Conservation (phyloP, 495 filamentous ascomycete genomes). For the Penicillium turbatum region DNA sequence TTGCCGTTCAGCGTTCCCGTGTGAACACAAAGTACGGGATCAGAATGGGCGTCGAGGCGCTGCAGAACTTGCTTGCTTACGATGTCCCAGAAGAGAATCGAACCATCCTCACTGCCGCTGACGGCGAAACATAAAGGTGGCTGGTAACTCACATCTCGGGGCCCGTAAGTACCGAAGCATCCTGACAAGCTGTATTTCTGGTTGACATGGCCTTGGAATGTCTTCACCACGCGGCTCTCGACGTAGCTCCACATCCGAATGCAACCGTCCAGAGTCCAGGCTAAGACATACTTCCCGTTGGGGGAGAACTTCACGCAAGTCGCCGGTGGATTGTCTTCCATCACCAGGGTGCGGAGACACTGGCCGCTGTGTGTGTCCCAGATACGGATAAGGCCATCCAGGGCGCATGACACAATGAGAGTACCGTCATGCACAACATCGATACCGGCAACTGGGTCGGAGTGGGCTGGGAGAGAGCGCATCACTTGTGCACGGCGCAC, state of each 20-base stretch:
- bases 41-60: slow-evolving; percentile 63
- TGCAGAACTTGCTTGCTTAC: slow-evolving; percentile 78
- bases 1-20: slow-evolving; percentile 39
- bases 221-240: slow-evolving; percentile 83
- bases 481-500: slow-evolving; percentile 77
- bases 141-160: slow-evolving; percentile 33
- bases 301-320: slow-evolving; percentile 89
- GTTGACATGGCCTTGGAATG: slow-evolving; percentile 92
- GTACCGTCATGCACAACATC: slow-evolving; percentile 92
- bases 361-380: slow-evolving; percentile 97
- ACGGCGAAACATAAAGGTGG: slow-evolving; percentile 54
- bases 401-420: slow-evolving; percentile 79
- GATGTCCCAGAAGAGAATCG: slow-evolving; percentile 86
- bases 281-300: slow-evolving; percentile 87
- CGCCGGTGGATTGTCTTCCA: slow-evolving; percentile 92
- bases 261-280: slow-evolving; percentile 85
- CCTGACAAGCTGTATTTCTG: slow-evolving; percentile 76
- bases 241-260: slow-evolving; percentile 94
- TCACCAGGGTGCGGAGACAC: slow-evolving; percentile 87
- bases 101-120: slow-evolving; percentile 82
- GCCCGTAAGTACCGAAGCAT: slow-evolving; percentile 66
- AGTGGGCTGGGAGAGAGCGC: slow-evolving; percentile 89
- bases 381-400: slow-evolving; percentile 85
- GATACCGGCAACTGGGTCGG: slow-evolving; percentile 88
- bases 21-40: slow-evolving; percentile 83